Percentiles rank a stretch among this genome's conserved stretches.
Conservation (phyloP, 2,329 filamentous ascomycete genomes). For the Clathrospora elynae region DNA sequence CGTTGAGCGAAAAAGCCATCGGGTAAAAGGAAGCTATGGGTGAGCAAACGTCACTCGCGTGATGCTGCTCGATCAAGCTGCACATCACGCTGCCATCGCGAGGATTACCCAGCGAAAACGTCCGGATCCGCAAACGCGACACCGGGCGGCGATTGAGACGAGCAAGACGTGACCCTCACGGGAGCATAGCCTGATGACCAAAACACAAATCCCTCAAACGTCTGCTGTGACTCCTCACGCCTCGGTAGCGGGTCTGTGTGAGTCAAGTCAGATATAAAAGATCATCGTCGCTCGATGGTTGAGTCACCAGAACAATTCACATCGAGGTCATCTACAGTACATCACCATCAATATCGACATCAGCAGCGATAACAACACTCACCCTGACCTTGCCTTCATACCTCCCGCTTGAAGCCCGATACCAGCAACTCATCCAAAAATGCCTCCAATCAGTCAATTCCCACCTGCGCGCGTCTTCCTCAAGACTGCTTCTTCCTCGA, state of each 20-base stretch:
- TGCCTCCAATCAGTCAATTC: constrained; percentile 44
- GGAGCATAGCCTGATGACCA: constrained; percentile 19
- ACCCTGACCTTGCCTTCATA: not conserved
- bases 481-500: constrained; percentile 20
- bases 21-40: constrained; percentile 14
- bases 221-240: constrained; percentile 16
- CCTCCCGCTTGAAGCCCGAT: not conserved
- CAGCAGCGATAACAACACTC: not conserved
- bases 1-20: constrained; percentile 11
- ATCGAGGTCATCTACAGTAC: not conserved
- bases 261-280: constrained; percentile 11
- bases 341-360: constrained; percentile 1
- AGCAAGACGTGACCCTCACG: constrained; percentile 12
- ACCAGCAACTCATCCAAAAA: constrained; percentile 11
- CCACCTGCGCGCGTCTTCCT: constrained; percentile 41
- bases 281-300: not conserved
- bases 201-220: constrained; percentile 14
- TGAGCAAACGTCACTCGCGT: not conserved
- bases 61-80: no score
- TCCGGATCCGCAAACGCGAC: constrained; percentile 15
- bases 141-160: not conserved
- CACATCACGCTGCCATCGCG: constrained; percentile 2
- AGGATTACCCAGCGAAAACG: constrained; percentile 13
- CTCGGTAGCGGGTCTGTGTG: constrained; percentile 12
- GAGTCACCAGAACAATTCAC: not conserved